Evolutionary conservation across 306 rosid species (phyloP).

Genomic region (Pterocarpus macrocarpus): DNA sequence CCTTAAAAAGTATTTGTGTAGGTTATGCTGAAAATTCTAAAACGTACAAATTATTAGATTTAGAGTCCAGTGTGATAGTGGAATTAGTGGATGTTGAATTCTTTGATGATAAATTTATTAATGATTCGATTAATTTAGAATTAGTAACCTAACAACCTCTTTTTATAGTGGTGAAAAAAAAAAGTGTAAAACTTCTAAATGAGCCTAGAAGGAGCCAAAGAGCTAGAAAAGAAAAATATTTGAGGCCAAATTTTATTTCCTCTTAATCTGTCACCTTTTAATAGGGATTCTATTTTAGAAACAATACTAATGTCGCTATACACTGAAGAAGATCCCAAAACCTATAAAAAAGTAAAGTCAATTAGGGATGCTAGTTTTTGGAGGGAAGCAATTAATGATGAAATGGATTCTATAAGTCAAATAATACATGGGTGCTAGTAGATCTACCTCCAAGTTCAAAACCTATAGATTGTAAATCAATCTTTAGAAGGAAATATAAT

Average conservation of each 20-base stretch:
- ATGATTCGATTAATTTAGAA: not conserved
- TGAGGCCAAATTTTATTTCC: not conserved
- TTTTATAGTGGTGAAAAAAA: too few species aligned
- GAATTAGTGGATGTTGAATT: not conserved
- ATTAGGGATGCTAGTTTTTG: too few species aligned
- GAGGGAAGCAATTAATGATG: not conserved
- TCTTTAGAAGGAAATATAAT: not conserved
- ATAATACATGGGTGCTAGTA: too few species aligned
- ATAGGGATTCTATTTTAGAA: not conserved
- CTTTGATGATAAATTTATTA: too few species aligned
- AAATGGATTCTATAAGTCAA: not conserved
- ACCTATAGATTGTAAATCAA: too few species aligned
- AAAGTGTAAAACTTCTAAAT: not conserved
- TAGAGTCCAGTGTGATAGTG: not conserved
- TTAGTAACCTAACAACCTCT: not conserved
- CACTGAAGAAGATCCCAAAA: not conserved
- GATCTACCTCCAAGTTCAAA: not conserved
- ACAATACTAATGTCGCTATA: not conserved
- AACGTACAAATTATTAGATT: too few species aligned
- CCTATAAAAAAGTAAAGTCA: not conserved
- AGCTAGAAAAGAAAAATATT: not conserved
- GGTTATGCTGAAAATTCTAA: too few species aligned
- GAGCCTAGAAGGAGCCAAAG: not conserved
- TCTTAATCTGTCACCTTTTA: not conserved
- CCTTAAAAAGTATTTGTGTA: too few species aligned